Base-by-base conservation (phyloP, 1,284 basidiomycete species). In the Boletus semigastroideus region DNA sequence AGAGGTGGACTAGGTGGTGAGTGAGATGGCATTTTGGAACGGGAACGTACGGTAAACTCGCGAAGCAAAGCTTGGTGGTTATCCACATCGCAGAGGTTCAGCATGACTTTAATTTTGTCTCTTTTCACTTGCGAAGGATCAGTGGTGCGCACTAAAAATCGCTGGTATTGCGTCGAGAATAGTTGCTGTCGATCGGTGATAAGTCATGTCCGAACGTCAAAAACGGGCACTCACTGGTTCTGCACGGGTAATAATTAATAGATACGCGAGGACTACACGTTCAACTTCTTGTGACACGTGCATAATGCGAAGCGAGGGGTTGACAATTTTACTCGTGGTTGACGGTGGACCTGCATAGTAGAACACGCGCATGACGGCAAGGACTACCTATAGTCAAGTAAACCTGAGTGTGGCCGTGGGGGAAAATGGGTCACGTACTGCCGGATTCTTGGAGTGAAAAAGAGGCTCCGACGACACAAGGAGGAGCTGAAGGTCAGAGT, bases 381-480 rank as follows among this genome's bases (percentile, higher is more conserved):
- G 72, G 0, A 93, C 84, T 38, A 94, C 88, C 87, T 91, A 54
- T 48, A n/a, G n/a, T 36, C 27, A 39, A 37, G 33, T 45, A 34
- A 44, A 46, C 46, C 19, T 30, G 30, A 20, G 31, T 30, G 34
- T 16, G 33, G 22, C 9, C n/a, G 14, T 12, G 27, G 14, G 13
- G 5, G 42, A 28, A 20, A 14, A 30, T 22, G 31, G 12, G 22
- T 17, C 39, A 59, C 83, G 57, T 60, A 93, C 94, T 9, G 93
- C 90, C 13, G 94, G 83, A 66, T 96, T 97, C 46, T 85, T 77
- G 43, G 89, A 93, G 62, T 90, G 85, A 57, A 96, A 84, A 8
- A 96, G 74, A 5, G 90, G 87, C 56, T 88, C 83, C 0, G 84
- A 76, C 34, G 81, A 86, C 25, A 79, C 76, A n/a, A 97, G 69